Conservation (phyloP, 108 stramenopile genomes). For the Cyclotella baltica region DNA sequence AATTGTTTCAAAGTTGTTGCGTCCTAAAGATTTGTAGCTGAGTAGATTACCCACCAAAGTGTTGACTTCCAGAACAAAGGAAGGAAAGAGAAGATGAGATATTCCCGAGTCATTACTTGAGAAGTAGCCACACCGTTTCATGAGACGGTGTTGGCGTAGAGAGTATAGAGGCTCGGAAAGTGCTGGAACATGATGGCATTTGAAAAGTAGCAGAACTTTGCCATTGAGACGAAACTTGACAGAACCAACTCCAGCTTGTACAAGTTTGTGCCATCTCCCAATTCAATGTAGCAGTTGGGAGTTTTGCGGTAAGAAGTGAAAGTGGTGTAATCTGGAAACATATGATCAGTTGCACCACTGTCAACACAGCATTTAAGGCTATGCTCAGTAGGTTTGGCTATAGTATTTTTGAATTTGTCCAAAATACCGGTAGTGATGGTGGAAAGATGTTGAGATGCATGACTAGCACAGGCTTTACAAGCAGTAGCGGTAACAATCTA, state of each 20-base stretch:
- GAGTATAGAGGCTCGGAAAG: slow-evolving; percentile 26
- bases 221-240: slow-evolving; percentile 20
- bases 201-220: neutral
- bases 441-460: neutral
- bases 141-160: neutral
- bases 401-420: neutral
- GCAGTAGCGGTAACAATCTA: neutral
- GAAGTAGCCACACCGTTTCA: slow-evolving; percentile 22
- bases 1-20: neutral
- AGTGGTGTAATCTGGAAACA: slow-evolving; percentile 11
- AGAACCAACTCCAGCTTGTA: neutral
- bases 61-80: neutral
- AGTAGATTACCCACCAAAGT: slow-evolving; percentile 1
- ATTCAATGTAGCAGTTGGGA: neutral
- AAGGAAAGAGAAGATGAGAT: slow-evolving; percentile 18
- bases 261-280: slow-evolving; percentile 6
- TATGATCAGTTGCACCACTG: slow-evolving; percentile 18
- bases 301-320: slow-evolving; percentile 23
- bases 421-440: neutral
- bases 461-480: neutral
- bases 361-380: slow-evolving; percentile 6
- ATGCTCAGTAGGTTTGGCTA: neutral
- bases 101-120: neutral
- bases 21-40: neutral
- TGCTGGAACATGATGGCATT: slow-evolving; percentile 24